Conservation (phyloP, 192 early-diverging fungal genomes). For the Chytriomyces confervae region DNA sequence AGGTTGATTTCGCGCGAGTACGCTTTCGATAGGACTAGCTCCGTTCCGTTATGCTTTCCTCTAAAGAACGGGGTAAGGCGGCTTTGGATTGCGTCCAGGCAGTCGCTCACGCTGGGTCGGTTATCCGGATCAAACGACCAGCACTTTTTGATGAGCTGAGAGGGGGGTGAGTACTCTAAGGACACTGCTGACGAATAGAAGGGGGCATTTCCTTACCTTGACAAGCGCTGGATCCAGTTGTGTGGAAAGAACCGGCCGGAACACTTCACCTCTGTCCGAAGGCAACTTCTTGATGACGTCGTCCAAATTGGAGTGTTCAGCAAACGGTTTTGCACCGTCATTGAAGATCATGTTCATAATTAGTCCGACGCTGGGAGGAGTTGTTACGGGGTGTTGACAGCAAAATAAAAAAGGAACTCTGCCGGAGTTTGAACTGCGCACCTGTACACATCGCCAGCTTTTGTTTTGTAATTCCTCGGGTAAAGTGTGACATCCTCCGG, state of each 20-base stretch:
- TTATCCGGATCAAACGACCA: slow-evolving; percentile 17
- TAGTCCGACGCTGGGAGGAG: not conserved
- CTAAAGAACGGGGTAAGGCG: not conserved
- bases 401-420: not conserved
- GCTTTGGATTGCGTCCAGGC: not conserved
- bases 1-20: not conserved
- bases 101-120: not conserved
- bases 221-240: not conserved
- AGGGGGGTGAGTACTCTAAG: not conserved
- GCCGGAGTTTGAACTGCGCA: not conserved
- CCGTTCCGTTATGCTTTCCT: not conserved
- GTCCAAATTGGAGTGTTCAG: slow-evolving; percentile 4
- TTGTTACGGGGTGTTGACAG: not conserved
- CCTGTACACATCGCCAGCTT: slow-evolving; percentile 35
- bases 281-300: slow-evolving; percentile 1
- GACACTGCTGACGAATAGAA: not conserved
- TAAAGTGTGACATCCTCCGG: slow-evolving; percentile 15
- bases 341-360: slow-evolving; percentile 28
- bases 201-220: not conserved
- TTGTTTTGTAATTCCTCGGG: not conserved
- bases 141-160: slow-evolving; percentile 18
- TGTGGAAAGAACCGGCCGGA: not conserved
- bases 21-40: slow-evolving; percentile 7
- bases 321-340: slow-evolving; percentile 21
- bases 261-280: not conserved